Conservation (phyloP, 192 early-diverging fungal genomes). For the Borealophlyctis nickersoniae region DNA sequence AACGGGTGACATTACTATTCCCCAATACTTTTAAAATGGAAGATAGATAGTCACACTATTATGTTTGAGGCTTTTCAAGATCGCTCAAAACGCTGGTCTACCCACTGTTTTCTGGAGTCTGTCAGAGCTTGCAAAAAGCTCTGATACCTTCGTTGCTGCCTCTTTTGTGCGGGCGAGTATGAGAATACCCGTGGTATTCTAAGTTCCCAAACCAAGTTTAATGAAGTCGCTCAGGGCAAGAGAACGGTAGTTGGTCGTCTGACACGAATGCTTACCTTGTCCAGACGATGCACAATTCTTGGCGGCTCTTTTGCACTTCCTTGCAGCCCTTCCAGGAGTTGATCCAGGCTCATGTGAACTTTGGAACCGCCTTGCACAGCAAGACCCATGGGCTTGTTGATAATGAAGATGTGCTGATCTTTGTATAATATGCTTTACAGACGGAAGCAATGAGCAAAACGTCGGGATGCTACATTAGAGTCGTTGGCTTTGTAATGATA, state of each 20-base stretch:
- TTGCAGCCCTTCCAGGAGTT: slow-evolving; percentile 33
- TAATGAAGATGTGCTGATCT: slow-evolving; percentile 41
- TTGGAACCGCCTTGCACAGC: slow-evolving; percentile 52
- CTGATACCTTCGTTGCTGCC: slow-evolving; percentile 28
- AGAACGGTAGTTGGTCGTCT: too few species aligned
- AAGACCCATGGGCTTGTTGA: slow-evolving; percentile 44
- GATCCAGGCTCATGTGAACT: slow-evolving; percentile 24
- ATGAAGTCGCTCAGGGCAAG: too few species aligned
- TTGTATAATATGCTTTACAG: slow-evolving; percentile 38
- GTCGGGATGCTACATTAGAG: too few species aligned
- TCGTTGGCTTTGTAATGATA: too few species aligned
- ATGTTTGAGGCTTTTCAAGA: neutral
- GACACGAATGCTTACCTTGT: slow-evolving; percentile 23
- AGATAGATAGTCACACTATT: slow-evolving; percentile 1
- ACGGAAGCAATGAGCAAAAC: neutral
- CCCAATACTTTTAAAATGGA: neutral
- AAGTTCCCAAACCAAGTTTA: too few species aligned
- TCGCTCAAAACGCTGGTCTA: neutral
- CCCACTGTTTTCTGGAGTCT: slow-evolving; percentile 4
- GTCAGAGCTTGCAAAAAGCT: slow-evolving; percentile 26
- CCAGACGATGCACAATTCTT: slow-evolving; percentile 48
- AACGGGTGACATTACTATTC: neutral
- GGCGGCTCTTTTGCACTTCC: slow-evolving; percentile 28
- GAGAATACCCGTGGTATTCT: slow-evolving; percentile 47
- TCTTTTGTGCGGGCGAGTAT: slow-evolving; percentile 44